Percentiles rank a stretch among this genome's conserved stretches.
These are phyloP conservation scores for Chondrus crispus DNA, from an alignment of 23 red algal species.

Conservation along the genomic window DNA sequence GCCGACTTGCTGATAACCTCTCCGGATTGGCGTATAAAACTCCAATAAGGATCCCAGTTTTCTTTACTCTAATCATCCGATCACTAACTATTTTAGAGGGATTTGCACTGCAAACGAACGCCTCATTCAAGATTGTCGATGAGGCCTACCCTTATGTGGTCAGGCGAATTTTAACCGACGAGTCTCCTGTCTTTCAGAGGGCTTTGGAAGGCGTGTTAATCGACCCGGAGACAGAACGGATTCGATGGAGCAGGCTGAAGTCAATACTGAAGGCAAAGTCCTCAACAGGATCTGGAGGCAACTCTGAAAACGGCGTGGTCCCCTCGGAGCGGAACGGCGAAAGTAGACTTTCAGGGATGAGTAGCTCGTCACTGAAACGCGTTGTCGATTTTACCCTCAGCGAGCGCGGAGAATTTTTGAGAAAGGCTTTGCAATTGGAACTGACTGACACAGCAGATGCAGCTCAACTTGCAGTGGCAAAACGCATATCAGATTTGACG, in stretches of 20 bases:
- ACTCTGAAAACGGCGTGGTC: background rate
- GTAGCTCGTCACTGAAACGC: constrained; percentile 38
- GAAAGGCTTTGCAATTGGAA: constrained; percentile 78
- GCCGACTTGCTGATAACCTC: constrained; percentile 70
- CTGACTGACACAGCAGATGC: constrained; percentile 87
- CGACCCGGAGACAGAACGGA: constrained; percentile 60
- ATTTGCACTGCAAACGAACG: constrained; percentile 74
- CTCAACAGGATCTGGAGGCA: background rate
- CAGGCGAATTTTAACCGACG: constrained; percentile 71
- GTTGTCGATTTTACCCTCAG: constrained; percentile 76
- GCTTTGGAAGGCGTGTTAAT: constrained; percentile 74
- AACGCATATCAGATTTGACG: constrained; percentile 42
- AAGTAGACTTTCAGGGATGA: background rate
- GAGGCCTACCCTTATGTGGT: constrained; percentile 90
- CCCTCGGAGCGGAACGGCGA: background rate
- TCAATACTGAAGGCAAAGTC: constrained; percentile 60
- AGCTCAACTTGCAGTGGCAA: constrained; percentile 59
- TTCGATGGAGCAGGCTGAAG: constrained; percentile 89
- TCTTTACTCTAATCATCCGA: constrained; percentile 86
- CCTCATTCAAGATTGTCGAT: constrained; percentile 93
- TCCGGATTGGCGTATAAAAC: constrained; percentile 65
- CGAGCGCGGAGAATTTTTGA: constrained; percentile 77
- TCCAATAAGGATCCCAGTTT: constrained; percentile 90
- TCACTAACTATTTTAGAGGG: constrained; percentile 97
- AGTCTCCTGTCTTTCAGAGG: constrained; percentile 58